Conservation (phyloP, 352 stramenopile genomes). For the Globisporangium recalcitrans region DNA sequence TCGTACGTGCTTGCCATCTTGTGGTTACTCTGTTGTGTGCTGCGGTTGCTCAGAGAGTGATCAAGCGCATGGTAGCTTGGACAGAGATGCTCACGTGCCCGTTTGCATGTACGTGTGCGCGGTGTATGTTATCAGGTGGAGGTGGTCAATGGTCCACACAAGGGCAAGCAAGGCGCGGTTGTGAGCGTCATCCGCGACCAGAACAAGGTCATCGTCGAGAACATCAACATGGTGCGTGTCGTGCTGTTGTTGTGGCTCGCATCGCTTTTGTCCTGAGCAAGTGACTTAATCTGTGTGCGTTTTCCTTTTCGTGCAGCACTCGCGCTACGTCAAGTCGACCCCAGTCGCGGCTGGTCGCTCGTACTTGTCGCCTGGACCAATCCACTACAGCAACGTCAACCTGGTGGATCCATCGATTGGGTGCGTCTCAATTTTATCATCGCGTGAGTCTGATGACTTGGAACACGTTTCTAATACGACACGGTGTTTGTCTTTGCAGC, state of each 20-base stretch:
- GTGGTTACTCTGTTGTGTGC: too few species aligned
- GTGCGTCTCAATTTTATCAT: conserved; percentile 15
- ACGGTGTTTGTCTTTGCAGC: conserved; percentile 15
- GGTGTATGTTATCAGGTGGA: conserved; percentile 41
- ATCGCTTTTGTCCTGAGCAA: too few species aligned
- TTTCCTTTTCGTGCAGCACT: too few species aligned
- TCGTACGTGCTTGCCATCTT: conserved; percentile 29
- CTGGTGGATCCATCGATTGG: conserved; percentile 76
- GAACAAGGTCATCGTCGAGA: conserved; percentile 81
- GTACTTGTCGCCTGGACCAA: conserved; percentile 76
- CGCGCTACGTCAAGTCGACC: conserved; percentile 81
- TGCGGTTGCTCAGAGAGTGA: too few species aligned
- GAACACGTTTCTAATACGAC: neutral
- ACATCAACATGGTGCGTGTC: conserved; percentile 80
- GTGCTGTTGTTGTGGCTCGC: neutral
- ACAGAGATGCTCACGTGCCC: neutral
- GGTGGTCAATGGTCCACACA: conserved; percentile 76
- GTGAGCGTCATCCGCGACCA: conserved; percentile 67
- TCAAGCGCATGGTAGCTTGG: neutral
- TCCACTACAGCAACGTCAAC: conserved; percentile 87
- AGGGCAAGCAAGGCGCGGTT: conserved; percentile 75
- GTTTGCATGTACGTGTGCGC: neutral
- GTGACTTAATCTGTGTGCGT: too few species aligned
- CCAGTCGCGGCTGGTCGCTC: conserved; percentile 59
- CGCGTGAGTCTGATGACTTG: neutral